These are phyloP conservation scores for Noccaea caerulescens DNA, from an alignment of 345 rosid species.

Conservation along the genomic window DNA sequence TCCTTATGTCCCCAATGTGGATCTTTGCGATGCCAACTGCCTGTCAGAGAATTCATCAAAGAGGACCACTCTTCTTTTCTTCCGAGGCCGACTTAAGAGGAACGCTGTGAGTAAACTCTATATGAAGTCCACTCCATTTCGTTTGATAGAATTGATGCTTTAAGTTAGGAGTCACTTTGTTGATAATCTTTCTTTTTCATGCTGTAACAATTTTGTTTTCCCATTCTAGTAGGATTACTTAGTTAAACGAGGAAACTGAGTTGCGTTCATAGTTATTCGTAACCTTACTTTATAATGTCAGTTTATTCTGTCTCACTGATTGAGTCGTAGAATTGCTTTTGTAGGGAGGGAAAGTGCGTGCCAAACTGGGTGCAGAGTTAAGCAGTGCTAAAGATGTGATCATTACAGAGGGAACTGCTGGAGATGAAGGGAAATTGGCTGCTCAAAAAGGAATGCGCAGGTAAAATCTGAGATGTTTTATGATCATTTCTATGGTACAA, in stretches of 20 bases:
- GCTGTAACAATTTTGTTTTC: not conserved
- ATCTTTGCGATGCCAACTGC: conserved; percentile 73
- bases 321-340: conserved; percentile 26
- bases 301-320: not conserved
- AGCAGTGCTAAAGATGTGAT: conserved; percentile 54
- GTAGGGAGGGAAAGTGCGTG: conserved; percentile 87
- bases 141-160: not conserved
- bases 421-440: conserved; percentile 73
- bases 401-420: conserved; percentile 79
- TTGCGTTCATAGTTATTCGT: not conserved
- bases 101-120: conserved; percentile 66
- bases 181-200: not conserved
- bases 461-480: conserved; percentile 43
- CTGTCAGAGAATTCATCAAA: conserved; percentile 57
- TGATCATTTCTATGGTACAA: not conserved
- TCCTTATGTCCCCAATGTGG: conserved; percentile 83
- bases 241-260: not conserved
- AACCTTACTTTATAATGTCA: too few relatives aligned
- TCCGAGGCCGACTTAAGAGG: conserved; percentile 86
- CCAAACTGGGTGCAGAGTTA: conserved; percentile 72
- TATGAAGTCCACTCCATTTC: not conserved
- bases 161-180: not conserved
- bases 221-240: not conserved
- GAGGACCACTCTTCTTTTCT: conserved; percentile 69
- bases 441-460: conserved; percentile 84